Conservation (phyloP, 164 flowering plant species). For the Magnolia sinica region DNA sequence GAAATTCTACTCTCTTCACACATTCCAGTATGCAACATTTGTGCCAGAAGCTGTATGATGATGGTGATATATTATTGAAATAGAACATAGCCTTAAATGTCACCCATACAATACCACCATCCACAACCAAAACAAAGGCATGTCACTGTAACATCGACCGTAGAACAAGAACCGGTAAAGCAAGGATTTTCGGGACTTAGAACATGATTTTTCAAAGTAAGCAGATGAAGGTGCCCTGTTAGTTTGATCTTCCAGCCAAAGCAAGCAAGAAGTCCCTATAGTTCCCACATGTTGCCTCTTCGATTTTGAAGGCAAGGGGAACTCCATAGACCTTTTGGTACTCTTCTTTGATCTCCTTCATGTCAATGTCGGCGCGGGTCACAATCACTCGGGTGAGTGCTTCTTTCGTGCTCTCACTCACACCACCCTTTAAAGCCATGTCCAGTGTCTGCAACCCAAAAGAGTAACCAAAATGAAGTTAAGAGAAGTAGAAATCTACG, state of each 20-base stretch:
- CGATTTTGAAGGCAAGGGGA: constrained; percentile 44
- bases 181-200: neutral
- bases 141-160: neutral
- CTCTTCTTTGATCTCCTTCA: constrained; percentile 54
- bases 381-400: constrained; percentile 60
- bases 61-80: neutral
- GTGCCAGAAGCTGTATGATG: no score
- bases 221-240: neutral
- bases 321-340: constrained; percentile 39
- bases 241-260: constrained; percentile 31
- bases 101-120: neutral
- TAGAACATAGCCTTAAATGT: neutral
- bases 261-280: constrained; percentile 69
- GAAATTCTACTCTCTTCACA: no score
- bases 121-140: neutral
- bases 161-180: neutral
- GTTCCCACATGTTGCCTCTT: constrained; percentile 47
- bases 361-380: constrained; percentile 58
- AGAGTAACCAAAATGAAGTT: neutral
- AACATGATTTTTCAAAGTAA: neutral
- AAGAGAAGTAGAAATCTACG: neutral
- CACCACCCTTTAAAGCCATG: constrained; percentile 30
- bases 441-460: constrained; percentile 46
- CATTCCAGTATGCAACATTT: no score
- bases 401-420: constrained; percentile 50